Evolutionary conservation across 495 filamentous ascomycete genomes (phyloP), one percentile per base, ranked within the genome.

Genomic region (Penicillium arizonense): DNA sequence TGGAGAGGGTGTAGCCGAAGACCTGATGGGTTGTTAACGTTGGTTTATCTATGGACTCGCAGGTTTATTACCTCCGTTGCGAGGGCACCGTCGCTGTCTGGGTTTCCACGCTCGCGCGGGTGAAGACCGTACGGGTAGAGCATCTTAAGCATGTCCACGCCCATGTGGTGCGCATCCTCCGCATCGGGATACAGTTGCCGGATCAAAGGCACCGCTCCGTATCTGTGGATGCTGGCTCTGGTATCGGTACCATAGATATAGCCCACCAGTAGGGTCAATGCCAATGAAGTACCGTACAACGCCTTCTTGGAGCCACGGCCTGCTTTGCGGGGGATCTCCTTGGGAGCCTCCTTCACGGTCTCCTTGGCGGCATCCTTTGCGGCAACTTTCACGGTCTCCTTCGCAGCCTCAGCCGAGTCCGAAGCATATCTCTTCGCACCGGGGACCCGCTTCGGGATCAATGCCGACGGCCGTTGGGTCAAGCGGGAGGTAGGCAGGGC

Each of bases 191-290:
- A 91, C 28, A 95, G 11, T 47, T 76, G 61, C 11, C 93, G 82
- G 11, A 97, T 73, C 39, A 87, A 67, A 14, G 85, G 91, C 21
- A 90, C 86, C 28, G 89, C 74, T n/a, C 88, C 74, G 70, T 87
- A 96, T 52, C 82, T 81, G 75, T 97, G 94, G 50, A 93, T 62
- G 59, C 86, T 87, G 20, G 94, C 89, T 52, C 94, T 84, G 11
- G 93, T 96, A 72, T 98, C 94, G 50, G 93, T 97, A 32, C 84
- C 71, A 64, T 96, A 96, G 61, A 89, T 72, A 64, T 89, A 94
- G 28, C 77, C 76, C 42, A 82, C 76, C 39, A 72, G 54, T 24
- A 80, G 51, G 24, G 70, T 64, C 16, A 86, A 50, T 6, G 74
- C 68, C 44, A 91, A 56, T 3, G 82, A 74, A 14, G 82, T 79